Percentiles rank a stretch among this genome's conserved stretches.
Conservation (phyloP, 2,329 filamentous ascomycete genomes). For the Alternaria ethzedia region DNA sequence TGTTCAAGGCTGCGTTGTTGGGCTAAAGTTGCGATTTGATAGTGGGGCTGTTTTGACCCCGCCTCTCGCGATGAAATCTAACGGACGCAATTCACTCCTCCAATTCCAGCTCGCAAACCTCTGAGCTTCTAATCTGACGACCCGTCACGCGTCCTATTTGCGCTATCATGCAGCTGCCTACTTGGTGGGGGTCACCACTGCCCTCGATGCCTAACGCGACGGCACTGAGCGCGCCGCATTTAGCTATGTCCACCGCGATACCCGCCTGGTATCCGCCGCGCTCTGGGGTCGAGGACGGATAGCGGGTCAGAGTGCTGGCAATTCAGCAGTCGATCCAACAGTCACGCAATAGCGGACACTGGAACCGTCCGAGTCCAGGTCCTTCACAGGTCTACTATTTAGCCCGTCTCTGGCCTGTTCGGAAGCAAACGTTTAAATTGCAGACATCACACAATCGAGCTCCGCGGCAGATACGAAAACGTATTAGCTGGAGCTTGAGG, state of each 20-base stretch:
- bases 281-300: slow-evolving; percentile 2
- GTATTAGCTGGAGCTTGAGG: neutral
- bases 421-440: neutral
- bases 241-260: slow-evolving; percentile 11
- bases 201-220: neutral
- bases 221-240: slow-evolving; percentile 1
- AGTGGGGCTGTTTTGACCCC: slow-evolving; percentile 23
- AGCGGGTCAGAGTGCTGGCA: slow-evolving; percentile 7
- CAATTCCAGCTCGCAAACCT: neutral
- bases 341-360: neutral
- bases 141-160: slow-evolving; percentile 23
- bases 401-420: neutral
- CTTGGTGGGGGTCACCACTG: slow-evolving; percentile 18
- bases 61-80: slow-evolving; percentile 8
- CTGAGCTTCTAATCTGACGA: neutral
- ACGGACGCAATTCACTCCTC: slow-evolving; percentile 7
- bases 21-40: slow-evolving; percentile 24
- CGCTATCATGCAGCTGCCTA: slow-evolving; percentile 32
- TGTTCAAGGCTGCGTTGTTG: slow-evolving; percentile 25
- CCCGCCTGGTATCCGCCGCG: slow-evolving; percentile 12
- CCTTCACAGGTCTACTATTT: neutral
- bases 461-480: neutral
- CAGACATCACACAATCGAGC: neutral
- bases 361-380: neutral
- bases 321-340: neutral